Evolutionary conservation across 116 monocot genomes (phyloP), one percentile per base, ranked within the genome.

Genomic region (Trichopus zeylanicus): DNA sequence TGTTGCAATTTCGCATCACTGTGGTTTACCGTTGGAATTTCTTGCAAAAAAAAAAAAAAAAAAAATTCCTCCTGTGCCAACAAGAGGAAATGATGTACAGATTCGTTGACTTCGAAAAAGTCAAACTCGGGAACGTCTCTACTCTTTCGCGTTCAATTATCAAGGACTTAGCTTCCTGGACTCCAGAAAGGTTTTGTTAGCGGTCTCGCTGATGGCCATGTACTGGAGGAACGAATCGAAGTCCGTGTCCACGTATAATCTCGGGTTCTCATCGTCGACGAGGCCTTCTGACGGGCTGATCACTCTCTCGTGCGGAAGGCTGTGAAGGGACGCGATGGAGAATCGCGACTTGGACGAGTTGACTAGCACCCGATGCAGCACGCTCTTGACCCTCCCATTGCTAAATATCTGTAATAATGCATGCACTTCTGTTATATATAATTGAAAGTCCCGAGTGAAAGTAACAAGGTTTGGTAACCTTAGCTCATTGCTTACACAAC

Each of bases 311-410:
- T 59, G 55, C 3, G 82, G 72, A 48, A 93, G 80, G 61, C 88
- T 82, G 73, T 88, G 93, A 10, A 93, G 62, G 1, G 82, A 70
- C 0, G 79, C 88, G 1, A 93, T 48, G 2, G 93, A 88, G 37
- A 75, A 68, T 3, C 89, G 69, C 0, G 64, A 48, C 64, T 20
- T 67, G 1, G 55, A 26, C 1, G 78, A 31, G 80, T 93, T 93
- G 34, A 88, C 82, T 1, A 75, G 47, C 23, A 85, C 93, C 6
- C 88, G 62, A 56, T 93, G 89, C n/a, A 82, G 53, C 27, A 81
- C 79, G 67, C 93, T 93, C 66, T 78, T 93, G 73, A 82, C 88
- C 69, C 67, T 74, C 29, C 93, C 85, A 48, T 93, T 93, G 75
- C 88, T 93, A 33, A 84, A 88, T 46, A 93, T 87, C 93, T 93